Conservation (phyloP, 2,329 filamentous ascomycete genomes). For the Penicillium sp. region DNA sequence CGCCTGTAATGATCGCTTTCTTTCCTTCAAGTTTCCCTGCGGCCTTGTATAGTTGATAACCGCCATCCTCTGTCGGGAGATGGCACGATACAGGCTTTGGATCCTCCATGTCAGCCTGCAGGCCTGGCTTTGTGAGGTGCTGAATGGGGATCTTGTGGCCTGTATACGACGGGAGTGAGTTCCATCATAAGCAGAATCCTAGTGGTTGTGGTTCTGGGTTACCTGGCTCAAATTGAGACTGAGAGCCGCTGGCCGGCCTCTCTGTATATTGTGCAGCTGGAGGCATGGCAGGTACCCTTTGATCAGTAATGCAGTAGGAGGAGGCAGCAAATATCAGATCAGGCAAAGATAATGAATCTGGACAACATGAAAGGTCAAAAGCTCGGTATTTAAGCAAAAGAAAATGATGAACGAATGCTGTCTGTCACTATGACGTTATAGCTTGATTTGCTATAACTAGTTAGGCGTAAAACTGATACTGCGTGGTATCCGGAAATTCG, state of each 20-base stretch:
- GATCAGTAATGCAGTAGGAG: too few relatives aligned
- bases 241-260: constrained; percentile 22
- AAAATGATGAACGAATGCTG: too few relatives aligned
- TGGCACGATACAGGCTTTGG: constrained; percentile 61
- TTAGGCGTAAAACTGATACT: too few relatives aligned
- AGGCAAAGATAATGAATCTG: too few relatives aligned
- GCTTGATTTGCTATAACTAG: too few relatives aligned
- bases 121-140: constrained; percentile 54
- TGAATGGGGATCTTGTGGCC: constrained; percentile 53
- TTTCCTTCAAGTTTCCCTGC: constrained; percentile 73
- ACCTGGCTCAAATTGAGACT: constrained; percentile 38
- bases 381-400: too few relatives aligned
- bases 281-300: constrained; percentile 16
- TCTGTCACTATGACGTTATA: constrained; percentile 2
- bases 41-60: constrained; percentile 67
- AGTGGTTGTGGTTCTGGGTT: neutral
- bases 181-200: neutral
- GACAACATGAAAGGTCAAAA: too few relatives aligned
- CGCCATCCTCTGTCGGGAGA: constrained; percentile 65
- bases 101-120: constrained; percentile 55
- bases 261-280: constrained; percentile 16
- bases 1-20: constrained; percentile 75
- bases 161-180: constrained; percentile 23
- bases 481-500: neutral
- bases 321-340: too few relatives aligned